A percentile compares a stretch with the other conserved stretches of the same genome.
These are phyloP conservation scores for Purpureocillium lavendulum DNA, from an alignment of 2,329 filamentous ascomycete genomes.

Conservation along the genomic window DNA sequence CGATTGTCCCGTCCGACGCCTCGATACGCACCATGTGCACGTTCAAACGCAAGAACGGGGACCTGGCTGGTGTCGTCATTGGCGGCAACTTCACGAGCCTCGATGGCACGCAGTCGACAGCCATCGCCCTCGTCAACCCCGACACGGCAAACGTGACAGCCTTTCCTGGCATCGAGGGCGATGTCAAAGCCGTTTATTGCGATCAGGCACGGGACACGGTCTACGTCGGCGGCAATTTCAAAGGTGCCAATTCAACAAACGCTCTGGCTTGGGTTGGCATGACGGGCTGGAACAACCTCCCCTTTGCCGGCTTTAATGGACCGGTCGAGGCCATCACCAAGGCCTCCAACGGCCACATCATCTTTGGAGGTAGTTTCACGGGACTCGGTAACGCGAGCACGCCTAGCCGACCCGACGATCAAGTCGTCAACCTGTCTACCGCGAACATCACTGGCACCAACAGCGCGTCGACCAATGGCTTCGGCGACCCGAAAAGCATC, in stretches of 20 bases:
- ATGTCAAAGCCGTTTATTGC: constrained; percentile 75
- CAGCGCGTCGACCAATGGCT: constrained; percentile 53
- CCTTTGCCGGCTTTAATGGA: constrained; percentile 92
- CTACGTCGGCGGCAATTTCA: constrained; percentile 85
- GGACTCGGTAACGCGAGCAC: constrained; percentile 74
- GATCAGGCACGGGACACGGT: constrained; percentile 70
- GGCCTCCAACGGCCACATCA: constrained; percentile 70
- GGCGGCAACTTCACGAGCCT: constrained; percentile 95
- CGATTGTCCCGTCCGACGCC: constrained; percentile 69
- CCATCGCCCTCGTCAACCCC: constrained; percentile 74
- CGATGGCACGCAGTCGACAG: constrained; percentile 64
- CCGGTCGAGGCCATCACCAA: constrained; percentile 81
- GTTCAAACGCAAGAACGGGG: constrained; percentile 59
- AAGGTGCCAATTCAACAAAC: constrained; percentile 73
- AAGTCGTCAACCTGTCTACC: constrained; percentile 77
- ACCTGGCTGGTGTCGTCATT: constrained; percentile 66
- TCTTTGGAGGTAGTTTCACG: constrained; percentile 88
- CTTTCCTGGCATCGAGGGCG: constrained; percentile 73
- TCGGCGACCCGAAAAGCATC: constrained; percentile 70
- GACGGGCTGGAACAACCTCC: constrained; percentile 67
- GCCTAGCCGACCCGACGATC: constrained; percentile 58
- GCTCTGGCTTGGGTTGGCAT: constrained; percentile 72
- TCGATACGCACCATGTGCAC: constrained; percentile 84
- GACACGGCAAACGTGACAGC: constrained; percentile 61
- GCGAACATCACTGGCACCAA: constrained; percentile 64